Evolutionary conservation across 129 eudicot species (phyloP).

Genomic region (Kitagawia praeruptora): DNA sequence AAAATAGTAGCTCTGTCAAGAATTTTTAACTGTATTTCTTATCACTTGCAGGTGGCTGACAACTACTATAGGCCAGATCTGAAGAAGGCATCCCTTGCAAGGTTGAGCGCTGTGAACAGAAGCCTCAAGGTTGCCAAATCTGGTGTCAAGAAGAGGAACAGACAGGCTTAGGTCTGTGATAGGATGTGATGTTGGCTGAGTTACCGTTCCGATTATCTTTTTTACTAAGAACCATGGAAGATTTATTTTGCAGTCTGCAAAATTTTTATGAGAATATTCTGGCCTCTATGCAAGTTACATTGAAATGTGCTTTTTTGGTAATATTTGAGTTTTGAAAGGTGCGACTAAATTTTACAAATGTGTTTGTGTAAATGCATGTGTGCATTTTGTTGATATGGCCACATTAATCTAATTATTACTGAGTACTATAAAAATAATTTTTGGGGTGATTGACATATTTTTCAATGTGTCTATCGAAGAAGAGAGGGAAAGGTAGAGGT

Average conservation of each 20-base stretch:
- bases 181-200: conserved; percentile 23
- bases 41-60: conserved; percentile 48
- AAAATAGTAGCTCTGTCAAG: background rate
- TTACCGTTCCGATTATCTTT: background rate
- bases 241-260: too few relatives aligned
- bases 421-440: too few relatives aligned
- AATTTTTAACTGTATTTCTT: background rate
- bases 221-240: background rate
- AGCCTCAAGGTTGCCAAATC: conserved; percentile 92
- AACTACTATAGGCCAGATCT: conserved; percentile 92
- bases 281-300: background rate
- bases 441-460: too few relatives aligned
- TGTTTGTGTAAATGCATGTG: too few relatives aligned
- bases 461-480: too few relatives aligned
- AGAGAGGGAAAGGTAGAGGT: too few relatives aligned
- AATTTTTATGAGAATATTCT: too few relatives aligned
- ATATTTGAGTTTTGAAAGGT: background rate
- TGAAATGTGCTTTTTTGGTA: background rate
- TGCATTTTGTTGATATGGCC: too few relatives aligned
- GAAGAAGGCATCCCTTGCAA: conserved; percentile 96
- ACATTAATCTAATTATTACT: too few relatives aligned
- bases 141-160: conserved; percentile 89
- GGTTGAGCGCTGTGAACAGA: conserved; percentile 81
- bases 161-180: conserved; percentile 49
- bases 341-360: background rate